Evolutionary conservation across 306 rosid genomes (phyloP), one percentile per base, ranked within the genome.

Genomic region (Hylodesmum podocarpum): DNA sequence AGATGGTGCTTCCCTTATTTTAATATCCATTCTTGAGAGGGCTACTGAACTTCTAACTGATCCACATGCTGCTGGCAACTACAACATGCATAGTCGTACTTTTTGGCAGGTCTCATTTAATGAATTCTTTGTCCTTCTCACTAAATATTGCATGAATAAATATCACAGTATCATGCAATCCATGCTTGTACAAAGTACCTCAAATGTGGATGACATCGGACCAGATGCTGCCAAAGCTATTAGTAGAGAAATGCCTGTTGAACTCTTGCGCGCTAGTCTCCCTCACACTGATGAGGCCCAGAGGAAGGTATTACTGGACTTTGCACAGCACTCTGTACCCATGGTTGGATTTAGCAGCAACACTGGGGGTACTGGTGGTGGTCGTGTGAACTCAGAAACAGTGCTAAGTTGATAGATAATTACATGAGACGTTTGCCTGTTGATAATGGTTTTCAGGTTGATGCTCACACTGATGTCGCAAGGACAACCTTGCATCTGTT

Each of bases 301-400:
- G 70, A 79, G 85, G 58, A 83, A 86, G 75, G 21, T 83, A 4
- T 58, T 86, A 28, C 71, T 83, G 28, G 89, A 86, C 64, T 86
- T 86, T 15, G 89, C 87, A n/a, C 84, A 86, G 79, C 84, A 76
- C 36, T 65, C 89, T 13, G 85, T 80, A 65, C 90, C 91, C n/a
- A 70, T 76, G 16, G 49, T 89, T 76, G 93, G 79, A 50, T 68
- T 89, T 46, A 76, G 65, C 76, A 64, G 39, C 70, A 89, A 76
- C 64, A 65, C 81, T 0, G 86, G 77, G 31, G 81, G 89, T 21
- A 83, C 89, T 39, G 76, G 90, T 39, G 76, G 85, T 6, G 86
- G 92, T 62, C 93, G 83, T 59, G 75, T 89, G 83, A 91, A 83
- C 84, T 91, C 98, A 12, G 98, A 91, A 78, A 88, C 96, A 40